Base-by-base conservation (phyloP, 2,329 filamentous ascomycete genomes). In the Cercospora nicotianae region DNA sequence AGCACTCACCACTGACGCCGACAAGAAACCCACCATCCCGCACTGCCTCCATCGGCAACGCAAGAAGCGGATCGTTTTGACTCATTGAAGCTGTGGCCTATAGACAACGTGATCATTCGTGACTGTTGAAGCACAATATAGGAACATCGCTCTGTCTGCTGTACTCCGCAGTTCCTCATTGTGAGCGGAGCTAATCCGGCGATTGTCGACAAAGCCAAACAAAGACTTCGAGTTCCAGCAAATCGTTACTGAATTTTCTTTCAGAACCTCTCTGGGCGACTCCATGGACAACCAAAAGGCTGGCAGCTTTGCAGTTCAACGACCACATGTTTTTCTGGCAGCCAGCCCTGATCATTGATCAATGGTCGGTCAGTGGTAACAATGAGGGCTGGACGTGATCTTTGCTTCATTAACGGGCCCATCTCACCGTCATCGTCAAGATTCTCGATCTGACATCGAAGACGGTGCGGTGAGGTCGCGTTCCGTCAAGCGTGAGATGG, bases 401-500 rank as follows among this genome's bases (percentile, higher is more conserved):
- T 48, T 13, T 48, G 45, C 45, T 48, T 23, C 5, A 13, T 13
- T 10, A 55, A 16, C 48, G 48, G 48, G 13, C 2, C 16, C 6
- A 6, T 55, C 48, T 55, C 48, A n/a, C 23, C 23, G 23, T 55
- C 23, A 28, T 28, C 48, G 23, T 30, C 23, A 55, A 28, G 13
- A 1, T 3, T 26, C 48, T 55, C 20, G 12, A 28, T 55, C 48
- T 26, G 48, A 55, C 7, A 55, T 55, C 48, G 23, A 16, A 28
- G 12, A 18, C 48, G 26, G 12, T 26, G 48, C 48, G 48, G 48
- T 28, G 48, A 55, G 23, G 26, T 28, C 26, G 48, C 26, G 48
- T 55, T 55, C 48, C 48, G 48, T 55, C 23, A 55, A 28, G 48
- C 48, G 48, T 55, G 48, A 55, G 48, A 55, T 55, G 48, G 48